Base-by-base conservation (phyloP, 345 rosid species). In the Fremontodendron californicum region DNA sequence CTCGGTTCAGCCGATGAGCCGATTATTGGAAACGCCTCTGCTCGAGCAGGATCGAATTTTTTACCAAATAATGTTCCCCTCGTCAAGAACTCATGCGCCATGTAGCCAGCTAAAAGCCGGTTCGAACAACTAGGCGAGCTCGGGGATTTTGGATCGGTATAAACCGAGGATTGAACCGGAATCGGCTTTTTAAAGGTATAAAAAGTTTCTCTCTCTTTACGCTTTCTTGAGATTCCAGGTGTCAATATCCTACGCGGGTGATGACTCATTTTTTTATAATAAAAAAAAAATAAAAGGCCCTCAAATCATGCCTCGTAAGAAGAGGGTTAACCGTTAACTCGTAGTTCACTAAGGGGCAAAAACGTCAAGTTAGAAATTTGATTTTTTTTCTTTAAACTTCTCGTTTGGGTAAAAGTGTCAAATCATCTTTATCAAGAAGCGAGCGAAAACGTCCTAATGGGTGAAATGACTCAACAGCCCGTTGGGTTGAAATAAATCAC, bases 51-150 rank as follows among this genome's bases (percentile, higher is more conserved):
- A 21, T 85, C 85, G 8, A 82, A 64, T 57, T 81, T 87, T 71
- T 89, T 79, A 51, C 92, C 96, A 12, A 90, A 75, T 67, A 92
- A 67, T 0, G 92, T 92, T 3, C 92, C 96, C 62, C 81, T 82
- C 1, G 87, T 85, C 75, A 92, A 72, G 51, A 85, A 92, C 83
- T 92, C 94, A 75, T 82, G 85, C 19, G 96, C 94, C 91, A 92
- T 82, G 85, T 90, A 92, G 0, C 96, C 91, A 29, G 96, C 96
- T 10, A 92, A 75, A 0, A 92, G 75, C 84, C 77, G 73, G 78
- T 86, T 90, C 19, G 89, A 77, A 51, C 76, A 58, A 66, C 31
- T 67, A 21, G 67, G 29, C 6, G 52, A 15, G 9, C 42, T 63
- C 1, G 16, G 77, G 15, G 82, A 43, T 46, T 74, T 82, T 2